phyloP scores from a whole-genome alignment of 2,329 filamentous ascomycete species.

The Aspergillus uvarum region DNA sequence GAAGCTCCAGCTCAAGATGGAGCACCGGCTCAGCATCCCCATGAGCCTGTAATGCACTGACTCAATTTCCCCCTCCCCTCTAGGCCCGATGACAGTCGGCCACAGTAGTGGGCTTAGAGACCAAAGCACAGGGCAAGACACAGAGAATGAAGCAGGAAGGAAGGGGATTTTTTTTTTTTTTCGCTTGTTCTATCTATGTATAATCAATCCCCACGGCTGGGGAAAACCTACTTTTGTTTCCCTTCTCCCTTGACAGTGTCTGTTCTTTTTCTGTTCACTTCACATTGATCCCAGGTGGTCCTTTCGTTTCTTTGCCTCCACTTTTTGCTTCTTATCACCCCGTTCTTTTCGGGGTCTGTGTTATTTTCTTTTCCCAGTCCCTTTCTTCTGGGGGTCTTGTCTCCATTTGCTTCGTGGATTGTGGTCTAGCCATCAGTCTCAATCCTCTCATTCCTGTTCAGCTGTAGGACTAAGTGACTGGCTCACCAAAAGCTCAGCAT shows the following conservation, averaged over 20 bases:
- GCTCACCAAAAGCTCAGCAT: constrained; percentile 12
- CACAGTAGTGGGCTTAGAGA: not conserved
- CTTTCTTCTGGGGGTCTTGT: not conserved
- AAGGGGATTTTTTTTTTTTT: not conserved
- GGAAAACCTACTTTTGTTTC: not conserved
- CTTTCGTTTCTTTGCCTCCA: constrained; percentile 1
- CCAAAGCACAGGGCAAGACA: not conserved
- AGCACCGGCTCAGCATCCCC: not conserved
- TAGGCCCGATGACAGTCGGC: not conserved
- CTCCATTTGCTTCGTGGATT: not conserved
- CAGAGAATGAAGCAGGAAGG: not conserved
- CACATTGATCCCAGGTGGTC: not conserved
- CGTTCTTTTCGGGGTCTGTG: constrained; percentile 3
- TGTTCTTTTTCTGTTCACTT: constrained; percentile 9
- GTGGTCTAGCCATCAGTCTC: not conserved
- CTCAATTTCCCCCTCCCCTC: not conserved
- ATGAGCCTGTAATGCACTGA: not conserved
- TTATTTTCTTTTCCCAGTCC: not conserved
- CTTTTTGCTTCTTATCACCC: constrained; percentile 9
- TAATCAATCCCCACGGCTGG: constrained; percentile 4
- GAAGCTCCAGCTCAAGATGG: not conserved
- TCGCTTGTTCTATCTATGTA: not conserved
- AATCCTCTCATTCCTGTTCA: not conserved
- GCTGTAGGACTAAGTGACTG: constrained; percentile 11
- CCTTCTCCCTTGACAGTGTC: not conserved